phyloP scores from a whole-genome alignment of 2,329 filamentous ascomycete species.

The Venturia pyrina region DNA sequence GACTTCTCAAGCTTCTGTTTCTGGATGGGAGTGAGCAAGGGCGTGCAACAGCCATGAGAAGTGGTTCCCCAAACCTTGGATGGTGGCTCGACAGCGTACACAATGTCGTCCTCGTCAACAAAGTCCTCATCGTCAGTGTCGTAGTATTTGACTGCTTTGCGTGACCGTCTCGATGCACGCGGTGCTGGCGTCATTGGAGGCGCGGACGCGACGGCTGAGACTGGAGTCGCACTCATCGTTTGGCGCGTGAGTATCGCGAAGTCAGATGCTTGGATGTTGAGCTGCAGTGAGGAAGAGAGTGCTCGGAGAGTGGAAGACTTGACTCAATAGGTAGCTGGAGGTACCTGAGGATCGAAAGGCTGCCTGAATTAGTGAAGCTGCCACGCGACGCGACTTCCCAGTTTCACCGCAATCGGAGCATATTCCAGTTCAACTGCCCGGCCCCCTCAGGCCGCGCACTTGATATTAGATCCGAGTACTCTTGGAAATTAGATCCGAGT shows the following conservation, averaged over 20 bases:
- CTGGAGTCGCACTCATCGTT: not conserved
- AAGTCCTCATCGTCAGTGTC: slow-evolving; percentile 1
- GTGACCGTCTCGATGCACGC: not conserved
- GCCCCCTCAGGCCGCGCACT: no score
- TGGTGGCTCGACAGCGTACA: not conserved
- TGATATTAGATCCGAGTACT: no score
- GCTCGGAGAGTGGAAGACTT: no score
- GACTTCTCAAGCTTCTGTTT: not conserved
- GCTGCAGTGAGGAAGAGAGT: not conserved
- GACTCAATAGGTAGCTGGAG: not conserved
- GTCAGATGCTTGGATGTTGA: not conserved
- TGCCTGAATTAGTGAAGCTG: not conserved
- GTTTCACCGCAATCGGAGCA: no score
- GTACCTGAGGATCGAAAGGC: not conserved
- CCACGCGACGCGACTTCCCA: no score
- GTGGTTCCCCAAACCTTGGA: not conserved
- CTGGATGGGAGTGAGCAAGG: not conserved
- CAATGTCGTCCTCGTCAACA: not conserved
- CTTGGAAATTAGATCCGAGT: no score
- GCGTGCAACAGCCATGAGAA: no score
- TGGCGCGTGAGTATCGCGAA: not conserved
- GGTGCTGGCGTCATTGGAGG: not conserved
- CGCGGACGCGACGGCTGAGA: not conserved
- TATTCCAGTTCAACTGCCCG: no score
- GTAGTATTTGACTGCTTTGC: slow-evolving; percentile 3